Percentiles rank a stretch among this genome's conserved stretches.
Conservation (phyloP, 31 red algal genomes). For the Odonthalia washingtoniensis region DNA sequence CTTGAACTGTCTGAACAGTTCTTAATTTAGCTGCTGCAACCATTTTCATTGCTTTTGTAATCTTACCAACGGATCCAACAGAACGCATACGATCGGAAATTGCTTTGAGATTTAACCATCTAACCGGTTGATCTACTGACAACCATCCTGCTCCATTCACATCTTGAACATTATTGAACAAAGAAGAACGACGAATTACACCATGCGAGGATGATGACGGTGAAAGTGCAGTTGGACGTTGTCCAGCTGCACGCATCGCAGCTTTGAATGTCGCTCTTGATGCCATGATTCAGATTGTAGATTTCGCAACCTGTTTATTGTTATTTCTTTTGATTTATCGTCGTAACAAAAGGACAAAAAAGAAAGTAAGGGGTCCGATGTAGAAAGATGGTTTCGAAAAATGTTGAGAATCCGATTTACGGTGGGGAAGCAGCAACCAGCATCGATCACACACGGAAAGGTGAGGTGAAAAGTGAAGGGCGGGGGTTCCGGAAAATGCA, state of each 20-base stretch:
- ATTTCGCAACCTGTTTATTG: too few species aligned
- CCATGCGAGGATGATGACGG: constrained; percentile 58
- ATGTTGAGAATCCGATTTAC: too few species aligned
- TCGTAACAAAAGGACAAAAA: too few species aligned
- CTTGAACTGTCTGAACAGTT: constrained; percentile 85
- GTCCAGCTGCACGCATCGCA: constrained; percentile 76
- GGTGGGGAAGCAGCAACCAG: too few species aligned
- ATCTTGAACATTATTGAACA: constrained; percentile 35
- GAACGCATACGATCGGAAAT: constrained; percentile 97
- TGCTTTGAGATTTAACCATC: constrained; percentile 93
- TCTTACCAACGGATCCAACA: constrained; percentile 95
- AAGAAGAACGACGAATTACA: constrained; percentile 31
- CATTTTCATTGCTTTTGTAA: constrained; percentile 99
- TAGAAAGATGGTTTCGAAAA: too few species aligned
- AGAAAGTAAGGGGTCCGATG: too few species aligned
- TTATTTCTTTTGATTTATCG: too few species aligned
- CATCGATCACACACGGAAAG: too few species aligned
- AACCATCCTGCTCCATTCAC: constrained; percentile 54
- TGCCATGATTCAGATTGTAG: constrained; percentile 58
- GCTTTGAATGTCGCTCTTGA: constrained; percentile 68
- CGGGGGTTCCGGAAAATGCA: too few species aligned
- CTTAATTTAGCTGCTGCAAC: constrained; percentile 98
- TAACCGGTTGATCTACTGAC: constrained; percentile 66
- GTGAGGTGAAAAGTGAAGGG: too few species aligned
- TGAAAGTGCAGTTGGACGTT: constrained; percentile 74